Percentiles rank a stretch among this genome's conserved stretches.
These are phyloP conservation scores for Ettlia oleoabundans DNA, from an alignment of 139 green algal species.

Conservation along the genomic window DNA sequence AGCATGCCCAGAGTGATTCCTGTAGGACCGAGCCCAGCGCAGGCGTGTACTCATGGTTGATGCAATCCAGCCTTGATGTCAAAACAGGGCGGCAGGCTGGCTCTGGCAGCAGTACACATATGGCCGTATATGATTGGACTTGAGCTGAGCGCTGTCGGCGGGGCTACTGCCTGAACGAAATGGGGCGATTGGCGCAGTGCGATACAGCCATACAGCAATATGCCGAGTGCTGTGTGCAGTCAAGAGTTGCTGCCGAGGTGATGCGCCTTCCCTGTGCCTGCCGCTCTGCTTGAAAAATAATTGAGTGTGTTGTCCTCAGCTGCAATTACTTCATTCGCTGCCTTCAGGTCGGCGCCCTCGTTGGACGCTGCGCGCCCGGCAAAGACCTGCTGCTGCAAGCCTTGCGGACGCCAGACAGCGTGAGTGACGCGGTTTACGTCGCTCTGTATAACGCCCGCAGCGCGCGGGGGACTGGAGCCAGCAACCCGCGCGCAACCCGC, in stretches of 20 bases:
- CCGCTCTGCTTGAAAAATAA: background rate
- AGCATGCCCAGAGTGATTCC: too few species aligned
- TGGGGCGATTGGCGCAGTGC: background rate
- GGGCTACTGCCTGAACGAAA: background rate
- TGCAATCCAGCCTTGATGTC: too few species aligned
- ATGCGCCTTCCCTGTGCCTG: background rate
- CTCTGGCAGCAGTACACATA: too few species aligned
- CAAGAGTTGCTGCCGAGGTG: slow-evolving; percentile 4
- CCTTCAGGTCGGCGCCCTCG: slow-evolving; percentile 35
- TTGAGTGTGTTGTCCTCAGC: background rate
- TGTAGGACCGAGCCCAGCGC: too few species aligned
- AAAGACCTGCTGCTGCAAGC: slow-evolving; percentile 37
- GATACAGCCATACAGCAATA: background rate
- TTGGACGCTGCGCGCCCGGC: slow-evolving; percentile 23
- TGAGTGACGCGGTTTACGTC: too few species aligned
- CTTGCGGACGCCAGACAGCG: slow-evolving; percentile 17
- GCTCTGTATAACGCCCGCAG: too few species aligned
- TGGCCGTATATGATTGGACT: too few species aligned
- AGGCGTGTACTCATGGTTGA: too few species aligned
- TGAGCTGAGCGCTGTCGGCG: too few species aligned
- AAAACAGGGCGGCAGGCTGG: too few species aligned
- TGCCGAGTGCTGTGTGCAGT: slow-evolving; percentile 11
- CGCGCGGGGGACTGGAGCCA: too few species aligned
- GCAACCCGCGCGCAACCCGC: background rate
- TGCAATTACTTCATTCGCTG: background rate